Conservation (phyloP, 1,284 basidiomycete genomes). For the Sanguinoderma infundibulare region DNA sequence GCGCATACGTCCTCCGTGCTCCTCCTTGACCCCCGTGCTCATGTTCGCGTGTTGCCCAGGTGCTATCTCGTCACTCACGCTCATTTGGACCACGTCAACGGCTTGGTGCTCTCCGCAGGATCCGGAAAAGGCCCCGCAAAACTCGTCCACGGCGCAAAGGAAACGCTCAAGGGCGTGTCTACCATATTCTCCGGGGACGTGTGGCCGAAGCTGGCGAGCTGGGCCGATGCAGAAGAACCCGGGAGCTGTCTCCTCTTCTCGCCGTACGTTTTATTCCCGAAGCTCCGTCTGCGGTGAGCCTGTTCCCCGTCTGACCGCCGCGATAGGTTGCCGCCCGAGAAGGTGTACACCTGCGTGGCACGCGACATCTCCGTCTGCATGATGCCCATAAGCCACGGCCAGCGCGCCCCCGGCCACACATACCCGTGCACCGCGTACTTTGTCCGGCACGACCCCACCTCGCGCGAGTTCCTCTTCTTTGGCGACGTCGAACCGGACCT, state of each 20-base stretch:
- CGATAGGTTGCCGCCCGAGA: slow-evolving; percentile 40
- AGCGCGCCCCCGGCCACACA: slow-evolving; percentile 40
- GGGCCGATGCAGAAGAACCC: slow-evolving; percentile 56
- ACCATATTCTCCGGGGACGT: slow-evolving; percentile 77
- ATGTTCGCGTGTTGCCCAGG: slow-evolving; percentile 38
- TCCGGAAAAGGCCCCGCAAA: slow-evolving; percentile 65
- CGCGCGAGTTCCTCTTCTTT: slow-evolving; percentile 78
- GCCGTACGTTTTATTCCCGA: slow-evolving; percentile 32
- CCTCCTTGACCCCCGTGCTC: not conserved
- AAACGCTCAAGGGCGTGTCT: slow-evolving; percentile 71
- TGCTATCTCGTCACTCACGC: slow-evolving; percentile 81
- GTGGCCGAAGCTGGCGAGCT: slow-evolving; percentile 85
- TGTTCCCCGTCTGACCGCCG: not conserved
- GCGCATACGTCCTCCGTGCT: slow-evolving; percentile 22
- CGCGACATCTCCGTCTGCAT: slow-evolving; percentile 65
- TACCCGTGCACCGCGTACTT: slow-evolving; percentile 82
- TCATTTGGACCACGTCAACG: slow-evolving; percentile 82
- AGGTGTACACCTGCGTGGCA: slow-evolving; percentile 55
- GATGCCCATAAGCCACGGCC: slow-evolving; percentile 75
- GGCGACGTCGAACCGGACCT: slow-evolving; percentile 85
- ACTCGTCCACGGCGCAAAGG: slow-evolving; percentile 63
- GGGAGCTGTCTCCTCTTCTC: slow-evolving; percentile 61
- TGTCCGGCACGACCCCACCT: slow-evolving; percentile 60
- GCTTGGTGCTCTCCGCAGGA: slow-evolving; percentile 78
- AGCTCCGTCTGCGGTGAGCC: not conserved